These are phyloP conservation scores for Neurospora discreta DNA, from an alignment of 495 filamentous ascomycete genomes.

Conservation along the genomic window DNA sequence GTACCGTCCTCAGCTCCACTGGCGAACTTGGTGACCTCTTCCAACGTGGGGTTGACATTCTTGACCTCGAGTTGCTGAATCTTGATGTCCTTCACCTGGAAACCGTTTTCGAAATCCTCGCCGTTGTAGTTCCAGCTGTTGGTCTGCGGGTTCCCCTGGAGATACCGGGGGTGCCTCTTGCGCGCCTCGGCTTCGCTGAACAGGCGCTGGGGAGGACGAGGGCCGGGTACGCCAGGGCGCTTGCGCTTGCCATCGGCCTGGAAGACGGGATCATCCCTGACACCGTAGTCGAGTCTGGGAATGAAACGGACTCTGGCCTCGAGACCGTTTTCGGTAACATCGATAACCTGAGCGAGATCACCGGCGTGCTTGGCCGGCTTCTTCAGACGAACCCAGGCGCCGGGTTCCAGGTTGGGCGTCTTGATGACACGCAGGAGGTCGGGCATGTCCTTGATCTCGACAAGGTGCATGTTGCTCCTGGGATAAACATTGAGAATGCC, in stretches of 20 bases:
- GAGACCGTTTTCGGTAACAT: slow-evolving; percentile 84
- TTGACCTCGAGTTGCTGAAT: slow-evolving; percentile 72
- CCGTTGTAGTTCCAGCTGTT: slow-evolving; percentile 76
- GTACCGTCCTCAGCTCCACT: slow-evolving; percentile 79
- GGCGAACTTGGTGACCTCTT: slow-evolving; percentile 93
- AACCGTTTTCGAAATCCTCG: slow-evolving; percentile 86
- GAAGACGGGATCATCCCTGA: slow-evolving; percentile 55
- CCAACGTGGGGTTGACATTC: slow-evolving; percentile 84
- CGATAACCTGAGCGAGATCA: slow-evolving; percentile 87
- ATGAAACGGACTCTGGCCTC: slow-evolving; percentile 79
- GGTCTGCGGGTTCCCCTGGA: slow-evolving; percentile 47
- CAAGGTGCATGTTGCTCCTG: slow-evolving; percentile 66
- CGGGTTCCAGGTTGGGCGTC: slow-evolving; percentile 72
- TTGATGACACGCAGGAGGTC: slow-evolving; percentile 85
- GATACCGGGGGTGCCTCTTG: slow-evolving; percentile 68
- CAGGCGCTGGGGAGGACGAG: slow-evolving; percentile 75
- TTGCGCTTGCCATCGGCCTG: slow-evolving; percentile 63
- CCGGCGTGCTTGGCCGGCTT: slow-evolving; percentile 69
- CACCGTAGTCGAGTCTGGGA: slow-evolving; percentile 83
- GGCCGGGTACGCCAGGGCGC: slow-evolving; percentile 46
- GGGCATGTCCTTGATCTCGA: slow-evolving; percentile 96
- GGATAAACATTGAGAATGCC: slow-evolving; percentile 76
- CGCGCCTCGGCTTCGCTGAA: slow-evolving; percentile 92
- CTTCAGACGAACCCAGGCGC: slow-evolving; percentile 84
- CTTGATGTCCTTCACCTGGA: slow-evolving; percentile 88